A percentile compares a stretch with the other conserved stretches of the same genome.
phyloP scores from a whole-genome alignment of 2,329 filamentous ascomycete genomes.

The Colletotrichum sp. region DNA sequence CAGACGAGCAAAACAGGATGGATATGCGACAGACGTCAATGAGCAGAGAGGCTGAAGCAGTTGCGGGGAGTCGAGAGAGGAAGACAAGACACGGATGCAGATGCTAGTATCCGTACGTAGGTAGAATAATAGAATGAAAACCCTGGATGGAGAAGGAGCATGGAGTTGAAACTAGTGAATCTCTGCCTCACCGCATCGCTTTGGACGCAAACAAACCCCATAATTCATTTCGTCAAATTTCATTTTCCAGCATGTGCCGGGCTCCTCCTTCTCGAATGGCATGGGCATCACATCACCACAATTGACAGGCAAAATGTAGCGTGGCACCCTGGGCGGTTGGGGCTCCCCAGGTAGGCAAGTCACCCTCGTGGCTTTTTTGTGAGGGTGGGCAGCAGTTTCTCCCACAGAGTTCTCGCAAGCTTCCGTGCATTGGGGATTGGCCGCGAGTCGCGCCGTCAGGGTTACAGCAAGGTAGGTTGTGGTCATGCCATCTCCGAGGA shows the following conservation, averaged over 20 bases:
- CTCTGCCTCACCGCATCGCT: constrained; percentile 4
- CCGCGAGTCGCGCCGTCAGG: neutral
- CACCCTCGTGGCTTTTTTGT: neutral
- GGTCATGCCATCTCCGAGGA: neutral
- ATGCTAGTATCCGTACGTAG: neutral
- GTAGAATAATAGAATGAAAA: neutral
- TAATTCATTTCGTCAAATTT: constrained; percentile 9
- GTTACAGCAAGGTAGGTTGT: neutral
- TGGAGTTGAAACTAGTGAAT: neutral
- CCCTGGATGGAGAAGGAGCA: neutral
- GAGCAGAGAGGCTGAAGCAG: neutral
- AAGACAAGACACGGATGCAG: neutral
- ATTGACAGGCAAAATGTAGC: neutral
- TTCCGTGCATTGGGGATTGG: neutral
- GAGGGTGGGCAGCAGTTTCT: neutral
- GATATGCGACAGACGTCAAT: neutral
- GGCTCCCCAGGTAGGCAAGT: constrained; percentile 3
- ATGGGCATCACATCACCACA: neutral
- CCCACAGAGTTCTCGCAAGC: neutral
- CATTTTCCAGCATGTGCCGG: neutral
- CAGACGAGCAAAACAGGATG: neutral
- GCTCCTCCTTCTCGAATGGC: neutral
- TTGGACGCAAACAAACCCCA: neutral
- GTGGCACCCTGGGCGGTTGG: constrained; percentile 18
- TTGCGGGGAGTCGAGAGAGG: neutral